Base-by-base conservation (phyloP, 2,329 filamentous ascomycete species). In the Parafenestella ontariensis region DNA sequence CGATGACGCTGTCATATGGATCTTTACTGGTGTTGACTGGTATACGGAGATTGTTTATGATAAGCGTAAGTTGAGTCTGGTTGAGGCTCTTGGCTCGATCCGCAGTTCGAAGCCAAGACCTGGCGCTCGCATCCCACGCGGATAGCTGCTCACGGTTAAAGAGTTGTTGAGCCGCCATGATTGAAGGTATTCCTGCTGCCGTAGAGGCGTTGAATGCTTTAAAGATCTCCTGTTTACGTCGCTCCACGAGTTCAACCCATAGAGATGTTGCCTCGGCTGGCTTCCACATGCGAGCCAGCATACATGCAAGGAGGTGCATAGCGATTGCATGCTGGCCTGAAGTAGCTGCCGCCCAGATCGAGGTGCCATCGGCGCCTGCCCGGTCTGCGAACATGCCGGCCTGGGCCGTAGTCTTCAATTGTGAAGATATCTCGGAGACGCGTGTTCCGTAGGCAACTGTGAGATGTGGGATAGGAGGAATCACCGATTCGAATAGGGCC, bases 301-400 rank as follows among this genome's bases (percentile, higher is more conserved):
- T 72, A 50, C 75, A 77, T 2, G 69, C 73, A 0, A 78, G 74
- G 0, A 78, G 64, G 37, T 78, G 70, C 0, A 72, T 52, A 1
- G 58, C 54, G 0, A 78, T 56, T 2, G 73, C 69, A 13, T 4
- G 5, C 4, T 17, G 5, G 0, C 68, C 65, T 1, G 75, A 77
- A 0, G 74, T 78, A 5, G 75, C 76, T 1, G 72, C 72, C 2
- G 76, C 76, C 74, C 74, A 78, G 3, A 78, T 69, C 1, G 60
- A 64, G 0, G 75, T 75, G 1, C 59, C 72, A 49, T 78, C 74
- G 0, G 58, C 29, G 0, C 74, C 74, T 3, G 58, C 57, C 17
- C 69, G 63, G 1, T 41, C 49, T 0, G 49, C 41, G 37, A 76
- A 73, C 24, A 18, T 3, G 43, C 41, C 7, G 17, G 31, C 9